Base-by-base conservation (phyloP, 768 basidiomycete species). In the Gloeopeniophorella convolvens region DNA sequence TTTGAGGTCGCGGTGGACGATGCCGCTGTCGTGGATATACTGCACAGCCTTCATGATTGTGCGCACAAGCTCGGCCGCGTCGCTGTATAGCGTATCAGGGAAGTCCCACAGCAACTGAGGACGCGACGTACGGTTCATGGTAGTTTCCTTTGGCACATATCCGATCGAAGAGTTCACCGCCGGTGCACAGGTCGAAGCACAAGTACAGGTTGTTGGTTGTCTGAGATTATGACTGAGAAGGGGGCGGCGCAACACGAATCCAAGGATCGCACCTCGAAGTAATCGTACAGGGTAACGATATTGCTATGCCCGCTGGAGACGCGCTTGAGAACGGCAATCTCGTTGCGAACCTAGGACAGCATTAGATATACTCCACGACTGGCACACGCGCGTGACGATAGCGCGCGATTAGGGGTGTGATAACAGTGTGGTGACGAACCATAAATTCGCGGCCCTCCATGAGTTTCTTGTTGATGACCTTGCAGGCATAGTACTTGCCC, bases 401-500 rank as follows among this genome's bases (percentile, higher is more conserved):
- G 5, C 10, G 23, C 4, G 16, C n/a, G 36, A 48, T 37, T 20
- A 42, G 16, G 5, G 15, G 23, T 5, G 16, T 12, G 36, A 48
- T 37, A 26, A 42, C 16, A 16, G 21, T 11, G 9, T 48, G 3
- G 42, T 36, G 10, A 63, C 81, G 59, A 18, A 93, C 95, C 95
- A 99, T 98, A 65, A 94, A 83, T 70, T 98, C 95, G 56, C 95
- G 76, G 4, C 95, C 95, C 65, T 95, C 89, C 93, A 96, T 96
- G 51, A 96, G 80, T 63, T 94, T 92, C 78, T 98, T 98, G 82
- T 95, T 97, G 71, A 97, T 93, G 62, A 98, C 96, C 69, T 99
- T 99, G 79, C 94, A 97, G 18, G 95, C 96, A 74, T 86, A 98
- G 71, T 94, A 95, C 67, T 96, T 79, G 18, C 82, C 82, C 1